Evolutionary conservation across 441 rosid genomes (phyloP).

Genomic region (Dalechampia spathulata): DNA sequence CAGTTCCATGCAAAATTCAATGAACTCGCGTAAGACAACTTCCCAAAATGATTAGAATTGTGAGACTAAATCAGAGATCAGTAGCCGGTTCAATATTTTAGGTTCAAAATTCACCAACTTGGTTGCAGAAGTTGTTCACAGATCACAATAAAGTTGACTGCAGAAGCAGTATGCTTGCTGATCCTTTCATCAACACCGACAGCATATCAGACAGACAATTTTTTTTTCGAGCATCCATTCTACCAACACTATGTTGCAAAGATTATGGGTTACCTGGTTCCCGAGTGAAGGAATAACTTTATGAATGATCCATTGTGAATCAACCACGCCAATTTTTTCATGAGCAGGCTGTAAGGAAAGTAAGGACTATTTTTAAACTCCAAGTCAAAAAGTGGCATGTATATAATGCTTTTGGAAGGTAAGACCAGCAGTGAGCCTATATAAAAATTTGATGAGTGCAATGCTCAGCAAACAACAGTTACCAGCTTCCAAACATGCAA

Average conservation of each 20-base stretch:
- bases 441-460: not conserved
- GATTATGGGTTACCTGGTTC: conserved; percentile 51
- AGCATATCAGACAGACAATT: not conserved
- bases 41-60: not conserved
- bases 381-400: not conserved
- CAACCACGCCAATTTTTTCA: conserved; percentile 86
- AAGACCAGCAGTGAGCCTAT: not conserved
- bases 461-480: not conserved
- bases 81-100: not conserved
- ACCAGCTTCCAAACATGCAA: not conserved
- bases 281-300: conserved; percentile 84
- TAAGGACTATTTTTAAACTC: not conserved
- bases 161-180: not conserved
- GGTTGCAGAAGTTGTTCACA: not conserved
- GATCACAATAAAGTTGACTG: not conserved
- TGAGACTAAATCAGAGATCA: not conserved
- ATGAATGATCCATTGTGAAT: conserved; percentile 87
- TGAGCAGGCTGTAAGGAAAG: conserved; percentile 55
- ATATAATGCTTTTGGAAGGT: not conserved
- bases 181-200: not conserved
- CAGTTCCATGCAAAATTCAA: not conserved
- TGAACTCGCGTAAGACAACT: too few species aligned
- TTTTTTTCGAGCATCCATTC: too few species aligned
- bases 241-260: not conserved
- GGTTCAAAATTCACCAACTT: conserved; percentile 1